Percentiles rank a stretch among this genome's conserved stretches.
Conservation (phyloP, 106 monocot species). For the Gastrodia elata region DNA sequence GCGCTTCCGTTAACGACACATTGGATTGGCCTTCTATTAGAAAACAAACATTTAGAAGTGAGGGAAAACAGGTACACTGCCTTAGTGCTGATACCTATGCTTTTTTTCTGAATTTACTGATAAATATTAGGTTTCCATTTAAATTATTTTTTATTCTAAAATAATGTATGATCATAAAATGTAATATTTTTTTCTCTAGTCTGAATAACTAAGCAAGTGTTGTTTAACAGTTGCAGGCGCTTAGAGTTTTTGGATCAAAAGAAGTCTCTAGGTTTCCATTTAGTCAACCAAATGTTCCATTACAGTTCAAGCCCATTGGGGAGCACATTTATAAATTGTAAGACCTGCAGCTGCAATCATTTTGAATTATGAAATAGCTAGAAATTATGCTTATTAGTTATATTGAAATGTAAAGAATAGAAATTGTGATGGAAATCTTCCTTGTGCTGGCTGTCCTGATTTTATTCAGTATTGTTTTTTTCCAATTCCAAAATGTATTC, state of each 20-base stretch:
- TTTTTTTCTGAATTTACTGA: background rate
- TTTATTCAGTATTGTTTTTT: background rate
- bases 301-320: conserved; percentile 14
- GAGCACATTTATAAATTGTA: conserved; percentile 32
- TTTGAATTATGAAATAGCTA: conserved; percentile 1
- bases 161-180: background rate
- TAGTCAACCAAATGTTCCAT: conserved; percentile 11
- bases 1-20: conserved; percentile 19
- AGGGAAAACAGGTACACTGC: conserved; percentile 31
- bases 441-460: background rate
- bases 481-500: background rate
- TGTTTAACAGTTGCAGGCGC: conserved; percentile 18
- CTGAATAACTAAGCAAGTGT: background rate
- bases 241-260: background rate
- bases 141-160: background rate
- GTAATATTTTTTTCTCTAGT: background rate
- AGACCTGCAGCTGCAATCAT: conserved; percentile 11
- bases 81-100: background rate
- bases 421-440: background rate
- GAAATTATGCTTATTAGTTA: background rate
- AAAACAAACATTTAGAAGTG: conserved; percentile 20
- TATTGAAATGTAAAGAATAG: background rate
- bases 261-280: conserved; percentile 13
- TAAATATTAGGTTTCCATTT: background rate
- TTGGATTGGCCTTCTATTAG: conserved; percentile 40